Base-by-base conservation (phyloP, 2,329 filamentous ascomycete genomes). In the Parascedosporium putredinis region DNA sequence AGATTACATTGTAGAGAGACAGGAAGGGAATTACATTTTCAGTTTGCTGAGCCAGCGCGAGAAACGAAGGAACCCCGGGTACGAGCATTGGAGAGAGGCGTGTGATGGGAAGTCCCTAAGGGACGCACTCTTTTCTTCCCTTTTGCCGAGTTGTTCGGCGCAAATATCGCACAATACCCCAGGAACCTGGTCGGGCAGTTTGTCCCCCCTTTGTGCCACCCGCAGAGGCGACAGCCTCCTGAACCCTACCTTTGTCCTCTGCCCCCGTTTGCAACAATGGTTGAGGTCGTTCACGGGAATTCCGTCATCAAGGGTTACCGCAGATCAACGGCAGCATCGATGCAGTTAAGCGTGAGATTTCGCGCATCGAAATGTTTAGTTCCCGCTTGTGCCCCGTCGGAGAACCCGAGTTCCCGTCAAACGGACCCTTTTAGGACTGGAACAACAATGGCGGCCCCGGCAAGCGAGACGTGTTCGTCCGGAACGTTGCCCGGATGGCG, bases 261-360 rank as follows among this genome's bases (percentile, higher is more conserved):
- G 25, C 42, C 36, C 45, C 54, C 53, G 54, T 55, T 57, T 56
- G 53, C 54, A 53, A 25, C 40, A 45, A 25, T 20, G 38, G 23
- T 42, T 20, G 10, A 22, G 12, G 38, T 10, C 52, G 51, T 51
- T 46, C 42, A 50, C 49, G 40, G 45, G 54, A 53, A 20, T 20
- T 42, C 51, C 51, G 53, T 53, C 50, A 48, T 42, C 52, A 45
- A 50, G 56, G 55, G 49, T 49, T 52, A 58, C 57, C 51, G 45
- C 56, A 52, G 54, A 49, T 50, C 53, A 49, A 44, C 49, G 51
- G 53, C 51, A 48, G 50, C 51, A 54, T 56, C 56, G 55, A 59
- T 54, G 57, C 54, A 54, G 57, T 56, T 53, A 53, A 51, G 58
- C 55, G 50, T 51, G 47, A 59, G 58, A 58, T 59, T 56, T 54